phyloP scores from a whole-genome alignment of 2,329 filamentous ascomycete species.

The Chrysosporium keratinophilum region DNA sequence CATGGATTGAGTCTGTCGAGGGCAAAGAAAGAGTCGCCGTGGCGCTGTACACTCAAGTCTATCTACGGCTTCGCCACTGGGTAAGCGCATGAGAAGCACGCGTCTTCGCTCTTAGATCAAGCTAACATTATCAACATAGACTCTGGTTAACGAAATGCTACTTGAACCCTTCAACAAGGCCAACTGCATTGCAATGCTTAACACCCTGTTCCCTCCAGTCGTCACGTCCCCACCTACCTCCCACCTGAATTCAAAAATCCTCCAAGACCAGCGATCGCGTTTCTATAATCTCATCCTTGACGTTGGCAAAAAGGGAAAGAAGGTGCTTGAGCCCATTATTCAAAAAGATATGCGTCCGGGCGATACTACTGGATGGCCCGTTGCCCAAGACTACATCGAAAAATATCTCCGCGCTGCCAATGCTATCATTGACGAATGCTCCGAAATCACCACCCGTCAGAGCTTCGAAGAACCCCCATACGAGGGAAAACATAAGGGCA shows the following conservation, averaged over 20 bases:
- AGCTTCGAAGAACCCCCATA: conserved; percentile 27
- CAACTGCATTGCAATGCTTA: conserved; percentile 58
- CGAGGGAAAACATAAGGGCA: conserved; percentile 33
- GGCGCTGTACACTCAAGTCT: conserved; percentile 51
- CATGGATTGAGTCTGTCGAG: conserved; percentile 46
- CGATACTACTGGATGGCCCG: conserved; percentile 48
- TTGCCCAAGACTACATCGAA: conserved; percentile 41
- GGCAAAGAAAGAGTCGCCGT: conserved; percentile 44
- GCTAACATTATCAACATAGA: conserved; percentile 31
- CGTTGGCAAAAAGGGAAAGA: conserved; percentile 45
- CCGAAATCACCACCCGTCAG: conserved; percentile 38
- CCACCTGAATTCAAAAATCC: conserved; percentile 42
- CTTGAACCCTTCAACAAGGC: conserved; percentile 53
- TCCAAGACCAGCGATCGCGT: conserved; percentile 48
- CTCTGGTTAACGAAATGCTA: conserved; percentile 55
- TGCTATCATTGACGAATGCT: conserved; percentile 52
- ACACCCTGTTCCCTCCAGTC: conserved; percentile 54
- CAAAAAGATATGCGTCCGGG: conserved; percentile 42
- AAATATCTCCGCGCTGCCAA: conserved; percentile 51
- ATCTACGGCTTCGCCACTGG: conserved; percentile 54
- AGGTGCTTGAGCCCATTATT: conserved; percentile 45
- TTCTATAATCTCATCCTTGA: conserved; percentile 54
- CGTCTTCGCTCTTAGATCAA: background rate
- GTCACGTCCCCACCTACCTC: conserved; percentile 40
- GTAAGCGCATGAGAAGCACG: conserved; percentile 31